A percentile compares a stretch with the other conserved stretches of the same genome.
These are phyloP conservation scores for Takakia lepidozioides DNA, from an alignment of 225 moss, liverwort and hornwort species.

Conservation along the genomic window DNA sequence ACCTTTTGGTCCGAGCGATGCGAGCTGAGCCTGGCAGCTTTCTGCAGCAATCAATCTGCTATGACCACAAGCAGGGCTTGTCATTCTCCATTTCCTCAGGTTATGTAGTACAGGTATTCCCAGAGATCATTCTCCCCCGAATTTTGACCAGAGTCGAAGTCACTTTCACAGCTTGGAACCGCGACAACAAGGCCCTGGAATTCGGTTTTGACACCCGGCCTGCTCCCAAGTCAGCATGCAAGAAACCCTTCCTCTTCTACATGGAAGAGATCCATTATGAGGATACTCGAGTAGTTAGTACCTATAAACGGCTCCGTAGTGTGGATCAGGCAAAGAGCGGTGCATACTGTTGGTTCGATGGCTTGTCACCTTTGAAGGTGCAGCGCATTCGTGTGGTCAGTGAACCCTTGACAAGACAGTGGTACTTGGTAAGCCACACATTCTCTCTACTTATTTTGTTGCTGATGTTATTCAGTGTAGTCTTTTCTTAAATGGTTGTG, in stretches of 20 bases:
- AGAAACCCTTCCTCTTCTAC: conserved; percentile 72
- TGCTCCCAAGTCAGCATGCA: conserved; percentile 51
- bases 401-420: conserved; percentile 42
- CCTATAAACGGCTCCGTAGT: conserved; percentile 56
- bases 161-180: conserved; percentile 87
- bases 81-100: conserved; percentile 91
- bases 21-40: conserved; percentile 73
- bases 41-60: conserved; percentile 81
- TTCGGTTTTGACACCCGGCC: conserved; percentile 83
- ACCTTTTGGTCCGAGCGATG: conserved; percentile 64
- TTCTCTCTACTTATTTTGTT: no score
- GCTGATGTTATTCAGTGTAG: no score
- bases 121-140: conserved; percentile 68
- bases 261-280: conserved; percentile 63
- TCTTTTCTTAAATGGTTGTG: no score
- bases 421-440: conserved; percentile 57
- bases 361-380: conserved; percentile 50
- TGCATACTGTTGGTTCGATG: conserved; percentile 70
- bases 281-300: conserved; percentile 36
- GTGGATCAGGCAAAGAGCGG: conserved; percentile 66
- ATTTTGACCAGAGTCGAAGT: conserved; percentile 64
- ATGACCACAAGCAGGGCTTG: conserved; percentile 51
- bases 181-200: conserved; percentile 43
- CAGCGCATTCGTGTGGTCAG: conserved; percentile 66
- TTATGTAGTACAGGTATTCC: conserved; percentile 79